phyloP scores from a whole-genome alignment of 805 yeast genomes.

The Cyberlindnera americana region DNA sequence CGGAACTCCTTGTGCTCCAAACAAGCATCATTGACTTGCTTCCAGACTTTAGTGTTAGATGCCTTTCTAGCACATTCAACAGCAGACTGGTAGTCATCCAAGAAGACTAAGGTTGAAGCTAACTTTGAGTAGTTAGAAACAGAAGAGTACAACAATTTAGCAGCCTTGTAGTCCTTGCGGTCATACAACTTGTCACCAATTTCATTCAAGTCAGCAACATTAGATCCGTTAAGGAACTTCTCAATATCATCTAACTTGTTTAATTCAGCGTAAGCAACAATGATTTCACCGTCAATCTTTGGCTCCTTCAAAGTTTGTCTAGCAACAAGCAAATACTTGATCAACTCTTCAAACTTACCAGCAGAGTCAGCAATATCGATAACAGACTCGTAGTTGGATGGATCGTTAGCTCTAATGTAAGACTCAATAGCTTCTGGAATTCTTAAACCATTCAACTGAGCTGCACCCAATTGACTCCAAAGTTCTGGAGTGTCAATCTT shows the following conservation, averaged over 20 bases:
- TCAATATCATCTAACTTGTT: slow-evolving; percentile 78
- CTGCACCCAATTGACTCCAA: slow-evolving; percentile 95
- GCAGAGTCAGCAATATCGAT: slow-evolving; percentile 95
- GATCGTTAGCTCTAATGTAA: slow-evolving; percentile 87
- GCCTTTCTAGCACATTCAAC: slow-evolving; percentile 99
- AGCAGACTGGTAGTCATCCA: slow-evolving; percentile 91
- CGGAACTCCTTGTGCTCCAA: slow-evolving; percentile 92
- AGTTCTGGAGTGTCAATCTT: slow-evolving; percentile 79
- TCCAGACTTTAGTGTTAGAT: slow-evolving; percentile 91
- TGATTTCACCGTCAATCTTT: slow-evolving; percentile 85
- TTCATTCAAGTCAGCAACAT: slow-evolving; percentile 86
- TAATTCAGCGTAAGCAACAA: slow-evolving; percentile 80
- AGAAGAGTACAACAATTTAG: slow-evolving; percentile 79
- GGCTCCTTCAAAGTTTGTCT: slow-evolving; percentile 90
- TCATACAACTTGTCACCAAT: slow-evolving; percentile 91
- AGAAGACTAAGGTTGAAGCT: slow-evolving; percentile 92
- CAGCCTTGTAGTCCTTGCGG: slow-evolving; percentile 83
- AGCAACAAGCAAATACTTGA: slow-evolving; percentile 86
- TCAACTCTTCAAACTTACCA: slow-evolving; percentile 91
- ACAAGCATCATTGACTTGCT: slow-evolving; percentile 95
- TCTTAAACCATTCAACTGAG: slow-evolving; percentile 91
- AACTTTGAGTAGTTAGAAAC: slow-evolving; percentile 93
- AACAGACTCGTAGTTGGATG: slow-evolving; percentile 84
- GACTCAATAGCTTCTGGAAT: slow-evolving; percentile 89
- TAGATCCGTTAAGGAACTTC: slow-evolving; percentile 76